Evolutionary conservation across 345 rosid species (phyloP), one percentile per base, ranked within the genome.

Genomic region (Aquilaria yunnanensis): DNA sequence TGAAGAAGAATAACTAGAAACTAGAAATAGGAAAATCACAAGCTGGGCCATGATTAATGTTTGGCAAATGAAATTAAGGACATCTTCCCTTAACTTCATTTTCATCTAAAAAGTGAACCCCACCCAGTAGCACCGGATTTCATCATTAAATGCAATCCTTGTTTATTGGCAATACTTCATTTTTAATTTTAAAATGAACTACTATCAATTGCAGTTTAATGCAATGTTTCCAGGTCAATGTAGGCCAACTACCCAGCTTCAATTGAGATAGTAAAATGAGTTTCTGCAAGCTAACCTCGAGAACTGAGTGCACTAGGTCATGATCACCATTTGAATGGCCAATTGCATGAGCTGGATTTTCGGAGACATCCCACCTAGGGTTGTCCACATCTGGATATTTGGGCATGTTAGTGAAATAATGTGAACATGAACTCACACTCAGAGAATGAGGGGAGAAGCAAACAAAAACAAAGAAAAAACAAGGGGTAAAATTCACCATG

Each of bases 251-350:
- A 32, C n/a, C n/a, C 14, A n/a, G 33, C 16, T 16, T 16, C 16
- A 0, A 16, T 16, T 12, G 43, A 51, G 5, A 23, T 2, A 13
- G 43, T 16, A 32, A 34, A 13, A 32, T 59, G 68, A 57, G 23
- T 32, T 45, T 47, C 55, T 30, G 47, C 33, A 9, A 2, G 51
- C 70, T 23, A 77, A 94, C 97, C 91, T 86, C 85, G 32, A 85
- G 91, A 67, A 94, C 88, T 2, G 77, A 74, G 51, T 71, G 82
- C 51, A 82, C 78, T 16, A 94, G 81, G 69, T 83, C 88, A 65
- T 78, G 82, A 72, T 79, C 80, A 16, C 97, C 97, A 68, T 83
- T 91, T 45, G 99, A 82, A 66, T 80, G 86, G 67, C 97, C 99
- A 56, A 95, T 91, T 14, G 88, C 58, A 63, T 74, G 86, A 12